Evolutionary conservation across 2,329 filamentous ascomycete species (phyloP).

Genomic region (Dactylella cylindrospora): DNA sequence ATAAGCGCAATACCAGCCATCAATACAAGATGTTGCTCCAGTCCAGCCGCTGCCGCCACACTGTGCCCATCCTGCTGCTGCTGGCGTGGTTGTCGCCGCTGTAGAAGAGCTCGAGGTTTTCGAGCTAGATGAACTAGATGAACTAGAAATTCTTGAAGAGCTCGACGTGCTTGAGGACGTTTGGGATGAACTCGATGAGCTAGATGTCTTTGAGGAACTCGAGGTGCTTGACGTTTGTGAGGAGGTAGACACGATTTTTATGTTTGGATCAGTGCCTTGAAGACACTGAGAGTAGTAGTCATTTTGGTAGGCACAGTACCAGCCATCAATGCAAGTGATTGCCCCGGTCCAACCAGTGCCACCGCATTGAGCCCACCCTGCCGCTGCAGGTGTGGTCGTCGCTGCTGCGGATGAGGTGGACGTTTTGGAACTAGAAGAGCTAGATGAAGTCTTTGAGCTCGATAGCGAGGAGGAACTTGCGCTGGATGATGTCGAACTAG

Average conservation of each 20-base stretch:
- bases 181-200: too few relatives aligned
- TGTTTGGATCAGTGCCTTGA: conserved; percentile 6
- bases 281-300: conserved; percentile 43
- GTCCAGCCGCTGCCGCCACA: too few relatives aligned
- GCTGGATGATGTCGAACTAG: too few relatives aligned
- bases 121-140: too few relatives aligned
- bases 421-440: not conserved
- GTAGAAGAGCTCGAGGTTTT: too few relatives aligned
- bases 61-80: too few relatives aligned
- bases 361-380: conserved; percentile 18
- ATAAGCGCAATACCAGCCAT: conserved; percentile 2
- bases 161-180: too few relatives aligned
- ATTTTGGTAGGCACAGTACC: conserved; percentile 13
- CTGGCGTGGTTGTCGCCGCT: too few relatives aligned
- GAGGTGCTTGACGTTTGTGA: not conserved
- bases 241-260: not conserved
- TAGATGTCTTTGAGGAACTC: conserved; percentile 1
- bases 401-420: not conserved
- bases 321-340: conserved; percentile 20
- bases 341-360: conserved; percentile 6
- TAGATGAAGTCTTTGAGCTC: too few relatives aligned
- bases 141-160: too few relatives aligned
- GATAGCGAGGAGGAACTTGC: too few relatives aligned
- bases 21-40: conserved; percentile 4
- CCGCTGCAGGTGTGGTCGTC: not conserved